These are phyloP conservation scores for Penicillium janthinellum DNA, from an alignment of 2,329 filamentous ascomycete species.

Conservation along the genomic window DNA sequence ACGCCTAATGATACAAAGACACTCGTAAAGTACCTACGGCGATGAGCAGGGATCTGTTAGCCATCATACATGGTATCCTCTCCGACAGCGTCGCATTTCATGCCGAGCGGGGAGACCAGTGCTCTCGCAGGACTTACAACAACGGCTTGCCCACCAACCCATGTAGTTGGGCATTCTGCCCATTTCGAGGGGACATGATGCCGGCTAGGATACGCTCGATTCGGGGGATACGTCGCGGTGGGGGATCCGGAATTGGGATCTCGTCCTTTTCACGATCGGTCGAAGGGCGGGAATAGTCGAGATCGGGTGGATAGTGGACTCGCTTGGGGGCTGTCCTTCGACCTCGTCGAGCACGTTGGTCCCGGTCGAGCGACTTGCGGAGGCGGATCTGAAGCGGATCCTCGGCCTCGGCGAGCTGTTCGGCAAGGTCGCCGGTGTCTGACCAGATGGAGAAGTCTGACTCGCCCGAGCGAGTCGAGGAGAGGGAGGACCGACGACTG, in stretches of 20 bases:
- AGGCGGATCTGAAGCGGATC: conserved; percentile 77
- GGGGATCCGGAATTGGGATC: conserved; percentile 75
- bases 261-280: conserved; percentile 40
- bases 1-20: conserved; percentile 69
- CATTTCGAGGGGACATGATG: conserved; percentile 81
- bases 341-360: conserved; percentile 51
- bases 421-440: conserved; percentile 91
- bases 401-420: conserved; percentile 81
- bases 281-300: conserved; percentile 43
- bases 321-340: conserved; percentile 57
- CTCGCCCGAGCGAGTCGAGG: conserved; percentile 54
- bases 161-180: conserved; percentile 70
- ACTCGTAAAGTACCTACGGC: conserved; percentile 83
- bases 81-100: background rate
- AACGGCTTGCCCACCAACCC: conserved; percentile 95
- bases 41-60: background rate
- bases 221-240: conserved; percentile 63
- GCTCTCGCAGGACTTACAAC: conserved; percentile 62
- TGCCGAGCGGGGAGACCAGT: background rate
- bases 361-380: conserved; percentile 64
- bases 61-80: background rate
- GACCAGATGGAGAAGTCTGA: conserved; percentile 83
- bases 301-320: conserved; percentile 66
- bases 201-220: conserved; percentile 71
- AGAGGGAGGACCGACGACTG: conserved; percentile 55